Evolutionary conservation across 208 protist species (phyloP).

Genomic region (Balamuthia mandrillaris): DNA sequence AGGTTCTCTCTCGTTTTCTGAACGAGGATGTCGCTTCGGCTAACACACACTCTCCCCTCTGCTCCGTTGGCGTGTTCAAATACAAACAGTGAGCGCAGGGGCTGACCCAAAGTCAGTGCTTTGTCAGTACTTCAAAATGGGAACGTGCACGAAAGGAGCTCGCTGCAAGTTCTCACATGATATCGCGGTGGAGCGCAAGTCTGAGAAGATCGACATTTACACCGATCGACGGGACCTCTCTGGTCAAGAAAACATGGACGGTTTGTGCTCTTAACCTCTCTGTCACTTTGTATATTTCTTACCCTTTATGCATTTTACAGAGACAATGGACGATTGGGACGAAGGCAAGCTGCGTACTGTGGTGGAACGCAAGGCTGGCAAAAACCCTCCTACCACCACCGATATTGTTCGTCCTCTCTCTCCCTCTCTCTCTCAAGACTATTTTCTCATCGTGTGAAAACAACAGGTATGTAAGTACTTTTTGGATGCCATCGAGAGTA

Average conservation of each 20-base stretch:
- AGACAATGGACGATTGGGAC: constrained; percentile 70
- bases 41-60: background rate
- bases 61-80: too few relatives aligned
- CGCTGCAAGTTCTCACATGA: constrained; percentile 78
- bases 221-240: constrained; percentile 51
- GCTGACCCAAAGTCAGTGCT: constrained; percentile 74
- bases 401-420: constrained; percentile 26
- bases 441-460: background rate
- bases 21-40: background rate
- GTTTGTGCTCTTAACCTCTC: background rate
- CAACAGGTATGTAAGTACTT: constrained; percentile 77
- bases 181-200: constrained; percentile 54
- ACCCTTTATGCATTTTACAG: background rate
- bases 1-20: too few relatives aligned
- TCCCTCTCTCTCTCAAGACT: background rate
- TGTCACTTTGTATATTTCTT: background rate
- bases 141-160: constrained; percentile 66
- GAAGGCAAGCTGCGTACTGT: constrained; percentile 60
- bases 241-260: background rate
- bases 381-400: constrained; percentile 46
- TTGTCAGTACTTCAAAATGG: constrained; percentile 72
- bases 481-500: constrained; percentile 71
- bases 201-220: constrained; percentile 68
- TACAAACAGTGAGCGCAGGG: constrained; percentile 49
- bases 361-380: constrained; percentile 50